Evolutionary conservation across 2,329 filamentous ascomycete species (phyloP).

Genomic region (Aspergillus chevalieri): DNA sequence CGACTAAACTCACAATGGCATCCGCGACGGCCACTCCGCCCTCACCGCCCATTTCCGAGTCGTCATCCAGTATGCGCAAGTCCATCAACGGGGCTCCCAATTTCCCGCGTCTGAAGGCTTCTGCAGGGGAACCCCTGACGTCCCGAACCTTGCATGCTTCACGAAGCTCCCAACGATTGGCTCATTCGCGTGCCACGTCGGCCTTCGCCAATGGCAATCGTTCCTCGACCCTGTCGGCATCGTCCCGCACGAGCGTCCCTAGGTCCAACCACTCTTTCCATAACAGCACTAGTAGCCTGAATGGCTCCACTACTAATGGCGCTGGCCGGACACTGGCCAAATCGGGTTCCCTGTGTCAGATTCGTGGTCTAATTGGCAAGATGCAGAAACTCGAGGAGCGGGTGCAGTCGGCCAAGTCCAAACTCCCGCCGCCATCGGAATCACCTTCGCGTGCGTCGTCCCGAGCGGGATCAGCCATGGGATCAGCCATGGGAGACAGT

Average conservation of each 20-base stretch:
- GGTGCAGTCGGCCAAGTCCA: slow-evolving; percentile 85
- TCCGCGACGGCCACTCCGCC: slow-evolving; percentile 75
- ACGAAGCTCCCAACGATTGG: slow-evolving; percentile 27
- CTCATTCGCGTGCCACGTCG: slow-evolving; percentile 54
- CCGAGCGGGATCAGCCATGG: slow-evolving; percentile 56
- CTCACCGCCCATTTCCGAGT: slow-evolving; percentile 88
- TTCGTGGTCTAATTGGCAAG: slow-evolving; percentile 87
- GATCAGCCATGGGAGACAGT: slow-evolving; percentile 43
- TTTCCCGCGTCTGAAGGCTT: slow-evolving; percentile 36
- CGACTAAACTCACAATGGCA: slow-evolving; percentile 60
- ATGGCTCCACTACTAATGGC: slow-evolving; percentile 34
- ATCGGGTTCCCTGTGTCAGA: slow-evolving; percentile 77
- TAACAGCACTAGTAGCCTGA: slow-evolving; percentile 10
- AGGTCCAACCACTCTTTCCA: slow-evolving; percentile 13
- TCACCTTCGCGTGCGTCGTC: slow-evolving; percentile 80
- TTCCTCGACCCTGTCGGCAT: slow-evolving; percentile 38
- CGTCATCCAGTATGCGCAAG: slow-evolving; percentile 57
- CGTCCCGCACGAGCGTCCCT: slow-evolving; percentile 32
- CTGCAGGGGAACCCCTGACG: slow-evolving; percentile 47
- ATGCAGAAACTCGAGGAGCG: slow-evolving; percentile 95
- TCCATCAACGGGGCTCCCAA: slow-evolving; percentile 48
- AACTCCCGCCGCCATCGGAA: slow-evolving; percentile 71
- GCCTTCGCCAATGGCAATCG: slow-evolving; percentile 42
- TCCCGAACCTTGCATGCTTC: slow-evolving; percentile 49
- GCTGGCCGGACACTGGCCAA: slow-evolving; percentile 48